These are phyloP conservation scores for Antarctomyces pellizariae DNA, from an alignment of 495 filamentous ascomycete species.

Conservation along the genomic window DNA sequence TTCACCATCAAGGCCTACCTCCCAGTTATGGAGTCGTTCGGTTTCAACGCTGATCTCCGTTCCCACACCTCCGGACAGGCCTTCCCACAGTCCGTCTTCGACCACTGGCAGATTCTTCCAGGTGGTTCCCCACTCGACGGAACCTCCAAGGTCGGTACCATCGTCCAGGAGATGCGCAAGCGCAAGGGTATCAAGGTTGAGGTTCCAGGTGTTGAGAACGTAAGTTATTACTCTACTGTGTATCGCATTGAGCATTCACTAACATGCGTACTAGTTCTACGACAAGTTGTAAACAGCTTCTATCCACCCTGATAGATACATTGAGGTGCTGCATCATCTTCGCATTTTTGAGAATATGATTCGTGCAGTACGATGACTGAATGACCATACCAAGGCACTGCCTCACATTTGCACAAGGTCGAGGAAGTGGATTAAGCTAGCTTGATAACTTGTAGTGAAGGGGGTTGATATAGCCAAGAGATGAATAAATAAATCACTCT, in stretches of 20 bases:
- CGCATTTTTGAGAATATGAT: too few species aligned
- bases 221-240: slow-evolving; percentile 29
- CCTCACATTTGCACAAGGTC: too few species aligned
- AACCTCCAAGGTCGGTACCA: slow-evolving; percentile 62
- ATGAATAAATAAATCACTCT: too few species aligned
- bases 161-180: slow-evolving; percentile 83
- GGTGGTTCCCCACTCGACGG: slow-evolving; percentile 82
- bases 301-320: slow-evolving; percentile 10
- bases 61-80: slow-evolving; percentile 84
- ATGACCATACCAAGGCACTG: too few species aligned
- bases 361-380: too few species aligned
- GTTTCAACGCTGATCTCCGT: slow-evolving; percentile 95
- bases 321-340: too few species aligned
- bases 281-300: slow-evolving; percentile 68
- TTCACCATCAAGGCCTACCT: slow-evolving; percentile 99
- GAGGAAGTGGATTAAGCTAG: too few species aligned
- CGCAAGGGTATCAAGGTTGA: slow-evolving; percentile 97
- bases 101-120: slow-evolving; percentile 88
- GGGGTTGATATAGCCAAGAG: too few species aligned
- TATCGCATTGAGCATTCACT: slow-evolving; percentile 18
- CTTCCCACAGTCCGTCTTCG: slow-evolving; percentile 96
- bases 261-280: slow-evolving; percentile 59
- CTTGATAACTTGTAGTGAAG: too few species aligned
- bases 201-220: slow-evolving; percentile 75
- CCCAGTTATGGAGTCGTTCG: slow-evolving; percentile 99